phyloP scores from a whole-genome alignment of 176 grass and related monocot genomes.

The Guadua angustifolia region DNA sequence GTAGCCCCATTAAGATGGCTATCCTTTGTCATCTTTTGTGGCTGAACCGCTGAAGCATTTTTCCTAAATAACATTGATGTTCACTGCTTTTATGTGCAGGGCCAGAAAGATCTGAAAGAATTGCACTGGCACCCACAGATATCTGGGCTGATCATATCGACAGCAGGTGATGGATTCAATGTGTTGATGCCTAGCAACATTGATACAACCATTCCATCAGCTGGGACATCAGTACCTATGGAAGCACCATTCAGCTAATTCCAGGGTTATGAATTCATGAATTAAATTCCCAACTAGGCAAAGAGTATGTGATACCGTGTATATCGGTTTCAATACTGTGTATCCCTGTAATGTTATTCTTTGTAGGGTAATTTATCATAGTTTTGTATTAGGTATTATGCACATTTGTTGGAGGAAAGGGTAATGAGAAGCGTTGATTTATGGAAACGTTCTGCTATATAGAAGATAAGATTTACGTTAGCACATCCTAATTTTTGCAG shows the following conservation, averaged over 20 bases:
- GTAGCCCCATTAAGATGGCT: neutral
- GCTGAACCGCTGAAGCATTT: neutral
- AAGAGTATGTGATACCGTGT: too few species aligned
- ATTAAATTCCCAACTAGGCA: neutral
- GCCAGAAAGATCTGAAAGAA: constrained; percentile 94
- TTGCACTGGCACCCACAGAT: constrained; percentile 90
- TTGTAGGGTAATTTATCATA: too few species aligned
- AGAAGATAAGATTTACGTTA: too few species aligned
- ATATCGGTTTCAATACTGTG: too few species aligned
- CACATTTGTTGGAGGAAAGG: too few species aligned
- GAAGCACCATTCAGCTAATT: neutral
- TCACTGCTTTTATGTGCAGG: constrained; percentile 51
- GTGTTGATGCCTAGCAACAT: constrained; percentile 86
- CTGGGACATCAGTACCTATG: constrained; percentile 34
- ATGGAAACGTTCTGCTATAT: too few species aligned
- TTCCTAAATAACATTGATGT: constrained; percentile 9
- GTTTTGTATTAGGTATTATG: too few species aligned
- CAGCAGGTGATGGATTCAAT: constrained; percentile 79
- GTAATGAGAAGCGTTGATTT: too few species aligned
- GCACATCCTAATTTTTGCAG: too few species aligned
- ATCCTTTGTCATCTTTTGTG: neutral
- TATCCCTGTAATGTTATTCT: too few species aligned
- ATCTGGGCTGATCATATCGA: constrained; percentile 81
- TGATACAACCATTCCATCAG: constrained; percentile 65
- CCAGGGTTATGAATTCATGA: neutral